A percentile compares a stretch with the other conserved stretches of the same genome.
Evolutionary conservation across 2,329 filamentous ascomycete genomes (phyloP).

Genomic region (Pyrenophora teres): DNA sequence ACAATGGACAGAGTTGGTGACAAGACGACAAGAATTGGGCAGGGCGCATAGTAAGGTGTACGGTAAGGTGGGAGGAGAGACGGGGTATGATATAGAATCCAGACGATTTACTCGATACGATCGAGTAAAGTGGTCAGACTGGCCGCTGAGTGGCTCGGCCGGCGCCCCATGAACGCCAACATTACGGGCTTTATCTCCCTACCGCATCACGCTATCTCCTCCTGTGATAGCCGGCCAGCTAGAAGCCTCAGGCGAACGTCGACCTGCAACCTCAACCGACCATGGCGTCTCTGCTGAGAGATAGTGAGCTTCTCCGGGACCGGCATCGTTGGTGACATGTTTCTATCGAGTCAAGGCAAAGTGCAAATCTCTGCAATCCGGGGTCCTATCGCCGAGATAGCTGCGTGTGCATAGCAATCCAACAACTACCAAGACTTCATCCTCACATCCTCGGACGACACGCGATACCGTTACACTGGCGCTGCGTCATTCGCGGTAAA

Average conservation of each 20-base stretch:
- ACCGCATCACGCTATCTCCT: conserved; percentile 12
- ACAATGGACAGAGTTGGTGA: background rate
- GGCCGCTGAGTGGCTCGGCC: conserved; percentile 20
- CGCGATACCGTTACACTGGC: conserved; percentile 16
- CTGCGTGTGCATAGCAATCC: conserved; percentile 7
- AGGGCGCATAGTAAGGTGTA: conserved; percentile 4
- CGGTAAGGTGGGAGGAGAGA: background rate
- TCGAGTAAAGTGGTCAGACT: conserved; percentile 31
- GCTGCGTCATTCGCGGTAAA: conserved; percentile 21
- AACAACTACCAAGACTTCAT: conserved; percentile 3
- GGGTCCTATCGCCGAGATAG: conserved; percentile 22
- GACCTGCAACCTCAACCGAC: conserved; percentile 18
- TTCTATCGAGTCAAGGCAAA: conserved; percentile 38
- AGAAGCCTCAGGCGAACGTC: conserved; percentile 16
- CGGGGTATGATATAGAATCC: conserved; percentile 19
- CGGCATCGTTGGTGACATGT: conserved; percentile 27
- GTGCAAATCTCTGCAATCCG: conserved; percentile 4
- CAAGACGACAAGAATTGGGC: conserved; percentile 3
- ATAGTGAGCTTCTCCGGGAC: conserved; percentile 27
- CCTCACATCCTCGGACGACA: conserved; percentile 14
- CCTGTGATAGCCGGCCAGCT: conserved; percentile 8
- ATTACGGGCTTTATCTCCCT: conserved; percentile 28
- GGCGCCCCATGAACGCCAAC: conserved; percentile 26
- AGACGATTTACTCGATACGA: conserved; percentile 35
- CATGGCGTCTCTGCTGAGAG: conserved; percentile 16